A percentile compares a stretch with the other conserved stretches of the same genome.
These are phyloP conservation scores for Austroboletus niveus DNA, from an alignment of 1,284 basidiomycete genomes.

Conservation along the genomic window DNA sequence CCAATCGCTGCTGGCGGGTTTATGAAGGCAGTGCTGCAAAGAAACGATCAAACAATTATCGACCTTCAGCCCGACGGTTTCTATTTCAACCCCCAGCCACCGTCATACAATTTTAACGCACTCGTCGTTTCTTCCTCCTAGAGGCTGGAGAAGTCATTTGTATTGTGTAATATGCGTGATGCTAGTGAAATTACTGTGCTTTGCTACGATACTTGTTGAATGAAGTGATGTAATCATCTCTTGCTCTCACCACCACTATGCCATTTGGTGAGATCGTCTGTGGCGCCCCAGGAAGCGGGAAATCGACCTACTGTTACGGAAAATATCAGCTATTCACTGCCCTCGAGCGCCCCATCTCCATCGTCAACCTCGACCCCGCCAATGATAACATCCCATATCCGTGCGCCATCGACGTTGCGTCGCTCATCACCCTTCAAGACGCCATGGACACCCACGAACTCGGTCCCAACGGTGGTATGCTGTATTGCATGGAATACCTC, in stretches of 20 bases:
- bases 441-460: constrained; percentile 86
- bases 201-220: too few species aligned
- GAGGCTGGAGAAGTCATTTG: background rate
- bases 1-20: constrained; percentile 55
- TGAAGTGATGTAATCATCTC: too few species aligned
- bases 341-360: constrained; percentile 78
- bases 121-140: constrained; percentile 39
- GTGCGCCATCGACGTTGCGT: constrained; percentile 83
- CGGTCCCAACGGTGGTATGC: constrained; percentile 96
- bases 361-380: constrained; percentile 97
- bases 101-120: constrained; percentile 65
- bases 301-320: constrained; percentile 93
- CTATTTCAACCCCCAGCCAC: constrained; percentile 50
- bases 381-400: constrained; percentile 90
- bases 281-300: constrained; percentile 90
- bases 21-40: constrained; percentile 58
- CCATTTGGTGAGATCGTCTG: constrained; percentile 87
- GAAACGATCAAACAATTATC: constrained; percentile 53
- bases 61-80: constrained; percentile 49
- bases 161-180: too few species aligned
- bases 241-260: constrained; percentile 42
- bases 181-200: too few species aligned
- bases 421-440: constrained; percentile 85
- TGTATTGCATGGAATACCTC: constrained; percentile 97
- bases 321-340: constrained; percentile 92